Base-by-base conservation (phyloP, 1,284 basidiomycete species). In the Peniophora sp. region DNA sequence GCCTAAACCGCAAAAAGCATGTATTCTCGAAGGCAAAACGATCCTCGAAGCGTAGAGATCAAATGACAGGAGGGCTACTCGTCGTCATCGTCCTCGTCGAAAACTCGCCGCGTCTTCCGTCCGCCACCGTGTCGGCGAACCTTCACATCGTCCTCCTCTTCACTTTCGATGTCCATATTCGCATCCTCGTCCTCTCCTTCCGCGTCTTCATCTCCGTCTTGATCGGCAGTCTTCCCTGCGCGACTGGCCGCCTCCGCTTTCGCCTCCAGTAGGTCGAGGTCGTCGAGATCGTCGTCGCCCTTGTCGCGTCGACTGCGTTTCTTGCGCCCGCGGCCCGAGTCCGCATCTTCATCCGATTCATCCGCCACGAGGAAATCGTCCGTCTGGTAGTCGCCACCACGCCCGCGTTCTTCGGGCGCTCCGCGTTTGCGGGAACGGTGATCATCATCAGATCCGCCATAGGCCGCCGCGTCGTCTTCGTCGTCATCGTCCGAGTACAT, bases 311-410 rank as follows among this genome's bases (percentile, higher is more conserved):
- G 72, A 8, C 64, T 51, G 6, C 52, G 62, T 20, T 67, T 67
- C 50, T 72, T 73, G 17, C 61, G 58, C 12, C 61, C 62, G 27
- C 55, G 62, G 36, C 58, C 64, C 12, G 60, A 69, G 12, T 61
- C 76, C 14, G 60, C 70, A 14, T 61, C 76, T 5, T 86, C 85
- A 20, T 85, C 84, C 35, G 86, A 84, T 8, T 81, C 81, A 45
- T 85, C 85, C 23, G 84, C 83, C 8, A 91, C 88, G 36, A 91
- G 72, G 60, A 92, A 90, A 59, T 88, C 88, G 60, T 92, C 88
- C 51, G 85, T 81, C 62, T 88, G 82, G 59, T 92, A 91, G 44
- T 89, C 86, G 41, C 81, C 67, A 20, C 66, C 64, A 46, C 72
- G 65, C 52, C 70, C 77, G 54, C 63, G 68, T 48, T 48, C 53